These are phyloP conservation scores for Wallacemonas sp. DNA, from an alignment of 208 protist genomes.

Conservation along the genomic window DNA sequence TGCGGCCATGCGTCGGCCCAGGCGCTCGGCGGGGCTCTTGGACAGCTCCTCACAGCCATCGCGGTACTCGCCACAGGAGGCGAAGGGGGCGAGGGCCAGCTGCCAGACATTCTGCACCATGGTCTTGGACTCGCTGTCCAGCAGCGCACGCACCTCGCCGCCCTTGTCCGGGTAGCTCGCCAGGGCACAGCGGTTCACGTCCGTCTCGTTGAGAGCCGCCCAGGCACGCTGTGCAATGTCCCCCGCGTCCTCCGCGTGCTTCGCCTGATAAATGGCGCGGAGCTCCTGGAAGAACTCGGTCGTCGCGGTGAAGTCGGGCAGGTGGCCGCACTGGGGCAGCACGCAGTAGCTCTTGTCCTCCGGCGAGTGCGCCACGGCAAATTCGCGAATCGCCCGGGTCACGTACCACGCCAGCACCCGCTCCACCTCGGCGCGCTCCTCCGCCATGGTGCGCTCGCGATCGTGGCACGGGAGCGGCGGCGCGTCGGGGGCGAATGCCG, in stretches of 20 bases:
- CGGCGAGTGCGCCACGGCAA: slow-evolving; percentile 17
- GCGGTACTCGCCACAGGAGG: not conserved
- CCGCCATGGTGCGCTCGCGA: not conserved
- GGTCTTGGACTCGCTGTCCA: not conserved
- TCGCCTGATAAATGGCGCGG: slow-evolving; percentile 69
- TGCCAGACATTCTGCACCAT: slow-evolving; percentile 19
- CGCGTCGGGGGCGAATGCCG: not conserved
- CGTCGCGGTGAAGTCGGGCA: slow-evolving; percentile 96
- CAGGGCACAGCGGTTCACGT: not conserved
- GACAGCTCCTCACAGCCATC: not conserved
- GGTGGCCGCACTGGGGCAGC: slow-evolving; percentile 85
- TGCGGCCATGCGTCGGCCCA: not conserved
- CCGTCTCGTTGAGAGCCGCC: not conserved
- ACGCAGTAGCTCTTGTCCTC: slow-evolving; percentile 15
- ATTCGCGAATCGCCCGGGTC: slow-evolving; percentile 29
- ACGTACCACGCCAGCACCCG: slow-evolving; percentile 61
- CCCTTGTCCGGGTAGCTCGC: not conserved
- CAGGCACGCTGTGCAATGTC: slow-evolving; percentile 31
- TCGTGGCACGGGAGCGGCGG: not conserved
- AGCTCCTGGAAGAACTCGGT: slow-evolving; percentile 93
- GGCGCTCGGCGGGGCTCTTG: not conserved
- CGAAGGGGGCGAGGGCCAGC: slow-evolving; percentile 2
- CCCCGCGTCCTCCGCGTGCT: slow-evolving; percentile 56
- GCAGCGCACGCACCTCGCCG: not conserved
- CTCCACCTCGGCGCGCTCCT: slow-evolving; percentile 27